These are phyloP conservation scores for Crithidia fasciculata DNA, from an alignment of 208 protist genomes.

Conservation along the genomic window DNA sequence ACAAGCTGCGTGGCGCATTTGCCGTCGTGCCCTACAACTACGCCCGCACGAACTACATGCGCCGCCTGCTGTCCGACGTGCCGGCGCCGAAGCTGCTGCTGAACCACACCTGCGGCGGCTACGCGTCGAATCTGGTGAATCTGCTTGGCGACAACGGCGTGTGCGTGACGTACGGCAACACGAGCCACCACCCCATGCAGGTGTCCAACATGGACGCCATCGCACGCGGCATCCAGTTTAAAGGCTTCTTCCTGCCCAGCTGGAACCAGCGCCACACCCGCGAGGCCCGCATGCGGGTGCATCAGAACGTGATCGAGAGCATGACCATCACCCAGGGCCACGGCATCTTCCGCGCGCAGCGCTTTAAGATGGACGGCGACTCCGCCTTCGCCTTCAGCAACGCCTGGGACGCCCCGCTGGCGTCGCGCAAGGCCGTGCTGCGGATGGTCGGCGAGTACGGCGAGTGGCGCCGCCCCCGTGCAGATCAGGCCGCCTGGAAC, in stretches of 20 bases:
- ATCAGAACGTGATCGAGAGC: slow-evolving; percentile 90
- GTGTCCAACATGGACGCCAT: slow-evolving; percentile 94
- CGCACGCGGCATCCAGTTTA: slow-evolving; percentile 88
- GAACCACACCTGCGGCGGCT: slow-evolving; percentile 94
- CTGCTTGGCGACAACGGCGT: slow-evolving; percentile 90
- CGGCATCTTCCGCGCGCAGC: slow-evolving; percentile 88
- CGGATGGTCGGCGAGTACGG: slow-evolving; percentile 93
- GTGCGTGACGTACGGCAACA: slow-evolving; percentile 97
- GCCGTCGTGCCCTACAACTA: slow-evolving; percentile 91
- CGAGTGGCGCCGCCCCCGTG: slow-evolving; percentile 85
- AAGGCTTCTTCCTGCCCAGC: slow-evolving; percentile 93
- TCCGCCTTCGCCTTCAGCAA: slow-evolving; percentile 88
- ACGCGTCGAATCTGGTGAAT: slow-evolving; percentile 88
- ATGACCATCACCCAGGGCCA: slow-evolving; percentile 91
- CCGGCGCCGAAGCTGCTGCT: slow-evolving; percentile 94
- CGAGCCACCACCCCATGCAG: slow-evolving; percentile 93
- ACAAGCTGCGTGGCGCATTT: slow-evolving; percentile 83
- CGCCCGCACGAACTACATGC: slow-evolving; percentile 90
- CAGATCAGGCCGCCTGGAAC: slow-evolving; percentile 83
- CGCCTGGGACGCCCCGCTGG: slow-evolving; percentile 87
- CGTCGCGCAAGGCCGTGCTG: slow-evolving; percentile 83
- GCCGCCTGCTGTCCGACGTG: slow-evolving; percentile 90
- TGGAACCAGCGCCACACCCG: slow-evolving; percentile 88
- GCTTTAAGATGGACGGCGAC: slow-evolving; percentile 91
- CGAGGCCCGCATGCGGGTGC: slow-evolving; percentile 88